phyloP scores from a whole-genome alignment of 495 filamentous ascomycete species.

The Lophium mytilinum region DNA sequence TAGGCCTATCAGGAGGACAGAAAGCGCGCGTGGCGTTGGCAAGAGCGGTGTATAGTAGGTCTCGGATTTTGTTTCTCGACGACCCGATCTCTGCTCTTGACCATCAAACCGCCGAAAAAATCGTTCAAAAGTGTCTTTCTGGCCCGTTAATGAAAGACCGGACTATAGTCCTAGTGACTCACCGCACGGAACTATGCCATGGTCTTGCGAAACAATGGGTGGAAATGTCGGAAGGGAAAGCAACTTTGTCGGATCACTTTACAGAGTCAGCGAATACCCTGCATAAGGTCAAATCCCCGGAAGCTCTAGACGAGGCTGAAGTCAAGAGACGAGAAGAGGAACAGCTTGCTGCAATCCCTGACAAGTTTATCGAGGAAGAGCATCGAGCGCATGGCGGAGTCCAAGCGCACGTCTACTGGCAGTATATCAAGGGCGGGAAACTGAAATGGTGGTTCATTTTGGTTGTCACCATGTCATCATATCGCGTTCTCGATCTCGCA shows the following conservation, averaged over 20 bases:
- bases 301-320: slow-evolving; percentile 25
- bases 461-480: slow-evolving; percentile 49
- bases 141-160: slow-evolving; percentile 56
- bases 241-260: slow-evolving; percentile 39
- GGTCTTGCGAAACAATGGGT: slow-evolving; percentile 60
- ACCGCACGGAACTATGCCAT: slow-evolving; percentile 62
- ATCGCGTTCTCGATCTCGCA: slow-evolving; percentile 50
- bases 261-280: slow-evolving; percentile 24
- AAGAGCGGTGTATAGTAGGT: slow-evolving; percentile 34
- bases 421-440: slow-evolving; percentile 69
- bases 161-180: slow-evolving; percentile 65
- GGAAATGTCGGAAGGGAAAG: slow-evolving; percentile 51
- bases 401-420: slow-evolving; percentile 66
- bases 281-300: slow-evolving; percentile 7
- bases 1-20: slow-evolving; percentile 36
- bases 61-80: slow-evolving; percentile 33
- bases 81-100: slow-evolving; percentile 43
- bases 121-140: slow-evolving; percentile 59
- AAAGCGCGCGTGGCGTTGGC: slow-evolving; percentile 35
- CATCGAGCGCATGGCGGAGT: slow-evolving; percentile 68
- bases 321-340: slow-evolving; percentile 35
- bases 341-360: slow-evolving; percentile 47
- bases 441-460: slow-evolving; percentile 62
- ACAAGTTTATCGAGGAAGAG: slow-evolving; percentile 80
- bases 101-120: slow-evolving; percentile 66